Conservation (phyloP, 1,284 basidiomycete species). For the Pyrrhoderma lamaoense region DNA sequence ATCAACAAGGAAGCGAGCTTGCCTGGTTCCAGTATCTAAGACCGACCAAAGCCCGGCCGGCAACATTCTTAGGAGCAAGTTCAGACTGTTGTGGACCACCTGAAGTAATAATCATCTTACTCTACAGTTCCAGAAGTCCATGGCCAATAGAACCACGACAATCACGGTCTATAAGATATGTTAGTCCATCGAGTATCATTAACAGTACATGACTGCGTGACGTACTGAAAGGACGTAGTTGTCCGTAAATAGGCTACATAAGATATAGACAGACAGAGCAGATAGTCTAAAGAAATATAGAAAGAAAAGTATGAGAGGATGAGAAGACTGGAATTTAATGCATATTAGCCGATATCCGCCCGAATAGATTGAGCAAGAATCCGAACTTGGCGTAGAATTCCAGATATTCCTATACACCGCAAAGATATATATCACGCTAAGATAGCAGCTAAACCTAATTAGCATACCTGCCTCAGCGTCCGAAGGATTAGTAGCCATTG, state of each 20-base stretch:
- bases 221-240: slow-evolving; percentile 85
- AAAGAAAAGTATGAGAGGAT: slow-evolving; percentile 77
- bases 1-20: slow-evolving; percentile 16
- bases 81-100: slow-evolving; percentile 3
- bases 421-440: not conserved
- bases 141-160: slow-evolving; percentile 84
- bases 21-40: slow-evolving; percentile 95
- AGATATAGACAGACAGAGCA: slow-evolving; percentile 81
- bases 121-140: slow-evolving; percentile 96
- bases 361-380: not conserved
- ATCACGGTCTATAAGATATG: slow-evolving; percentile 61
- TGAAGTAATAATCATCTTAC: slow-evolving; percentile 31
- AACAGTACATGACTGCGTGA: slow-evolving; percentile 17
- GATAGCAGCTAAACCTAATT: not conserved
- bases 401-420: slow-evolving; percentile 49
- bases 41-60: slow-evolving; percentile 85
- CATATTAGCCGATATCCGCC: not conserved
- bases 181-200: slow-evolving; percentile 1
- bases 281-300: slow-evolving; percentile 81
- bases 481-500: slow-evolving; percentile 44
- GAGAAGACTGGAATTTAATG: slow-evolving; percentile 51
- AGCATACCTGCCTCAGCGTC: slow-evolving; percentile 67
- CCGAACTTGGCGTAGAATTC: slow-evolving; percentile 70
- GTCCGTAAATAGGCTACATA: slow-evolving; percentile 80
- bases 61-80: slow-evolving; percentile 68